These are phyloP conservation scores for Colletotrichum siamense DNA, from an alignment of 2,329 filamentous ascomycete species.

Conservation along the genomic window DNA sequence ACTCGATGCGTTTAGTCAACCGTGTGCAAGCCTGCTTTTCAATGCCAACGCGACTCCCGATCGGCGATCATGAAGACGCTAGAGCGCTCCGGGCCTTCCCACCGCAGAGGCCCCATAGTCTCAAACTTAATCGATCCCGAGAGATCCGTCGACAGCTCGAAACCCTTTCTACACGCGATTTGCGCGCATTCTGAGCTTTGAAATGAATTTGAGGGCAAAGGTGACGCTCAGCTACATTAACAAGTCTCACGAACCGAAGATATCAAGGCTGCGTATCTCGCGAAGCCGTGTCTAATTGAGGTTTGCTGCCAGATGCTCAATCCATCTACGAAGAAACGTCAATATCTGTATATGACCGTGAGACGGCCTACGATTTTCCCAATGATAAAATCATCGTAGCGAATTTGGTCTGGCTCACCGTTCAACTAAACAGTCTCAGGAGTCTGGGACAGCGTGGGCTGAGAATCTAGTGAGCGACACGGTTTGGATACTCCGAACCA, in stretches of 20 bases:
- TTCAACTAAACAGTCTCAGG: neutral
- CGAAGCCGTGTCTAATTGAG: neutral
- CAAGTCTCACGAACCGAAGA: neutral
- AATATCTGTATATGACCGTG: neutral
- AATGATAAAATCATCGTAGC: neutral
- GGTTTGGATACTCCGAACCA: accelerated
- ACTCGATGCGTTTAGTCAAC: neutral
- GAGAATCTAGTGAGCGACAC: neutral
- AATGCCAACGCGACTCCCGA: neutral
- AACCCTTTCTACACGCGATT: neutral
- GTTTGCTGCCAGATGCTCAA: neutral
- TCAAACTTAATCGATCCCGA: neutral
- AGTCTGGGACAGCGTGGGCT: neutral
- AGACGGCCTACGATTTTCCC: neutral
- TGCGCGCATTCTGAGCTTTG: neutral
- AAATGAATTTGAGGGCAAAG: neutral
- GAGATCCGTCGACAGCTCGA: neutral
- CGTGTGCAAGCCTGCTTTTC: neutral
- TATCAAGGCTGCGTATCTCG: neutral
- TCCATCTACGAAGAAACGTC: accelerated
- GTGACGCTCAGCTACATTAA: accelerated
- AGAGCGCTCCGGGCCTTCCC: neutral
- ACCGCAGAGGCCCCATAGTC: neutral
- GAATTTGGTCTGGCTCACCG: accelerated
- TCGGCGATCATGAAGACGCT: neutral